Base-by-base conservation (phyloP, 2,329 filamentous ascomycete species). In the Beauveria sp. region DNA sequence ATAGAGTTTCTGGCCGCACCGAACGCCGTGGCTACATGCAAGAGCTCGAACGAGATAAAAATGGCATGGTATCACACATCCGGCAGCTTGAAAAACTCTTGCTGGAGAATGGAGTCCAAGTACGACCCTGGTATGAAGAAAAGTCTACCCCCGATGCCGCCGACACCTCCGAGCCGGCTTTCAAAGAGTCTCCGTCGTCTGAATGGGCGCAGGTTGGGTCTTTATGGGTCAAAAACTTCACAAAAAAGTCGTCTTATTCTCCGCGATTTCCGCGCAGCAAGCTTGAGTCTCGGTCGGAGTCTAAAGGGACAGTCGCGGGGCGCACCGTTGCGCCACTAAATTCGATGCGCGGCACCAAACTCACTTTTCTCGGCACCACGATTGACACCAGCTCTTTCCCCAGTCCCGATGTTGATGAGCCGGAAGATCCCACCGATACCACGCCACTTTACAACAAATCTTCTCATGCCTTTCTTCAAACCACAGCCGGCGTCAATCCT, bases 1-100 rank as follows among this genome's bases (percentile, higher is more conserved):
- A 96, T 73, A 86, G 91, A 67, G 91, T 95, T 70, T 93, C 90
- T 3, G 90, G 91, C 62, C 87, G 89, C 65, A 90, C 91, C 56
- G 88, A 90, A 63, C 85, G 86, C 62, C 81, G 91, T 67, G 91
- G 91, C 58, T 91, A 93, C 69, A 80, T 90, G 65, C 87, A 93
- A 70, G 83, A 87, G 67, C 79, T 95, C 61, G 90, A 96, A 73
- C 81, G 83, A 63, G 86, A 92, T 69, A 87, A 88, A 72, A 78
- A 75, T n/a, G 81, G 82, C 66, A 83, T 93, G 77, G 79, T 87
- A 65, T 77, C 79, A 61, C 86, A 86, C 66, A 82, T 93, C 45
- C 80, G 81, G 40, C 84, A 89, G 65, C 80, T 93, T 64, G 86
- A 93, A 71, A 79, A 81, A 65, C 79, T 89, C 62, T 75, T 93